Evolutionary conservation across 164 flowering plant genomes (phyloP), one percentile per base, ranked within the genome.

Genomic region (Dillenia turbinata): DNA sequence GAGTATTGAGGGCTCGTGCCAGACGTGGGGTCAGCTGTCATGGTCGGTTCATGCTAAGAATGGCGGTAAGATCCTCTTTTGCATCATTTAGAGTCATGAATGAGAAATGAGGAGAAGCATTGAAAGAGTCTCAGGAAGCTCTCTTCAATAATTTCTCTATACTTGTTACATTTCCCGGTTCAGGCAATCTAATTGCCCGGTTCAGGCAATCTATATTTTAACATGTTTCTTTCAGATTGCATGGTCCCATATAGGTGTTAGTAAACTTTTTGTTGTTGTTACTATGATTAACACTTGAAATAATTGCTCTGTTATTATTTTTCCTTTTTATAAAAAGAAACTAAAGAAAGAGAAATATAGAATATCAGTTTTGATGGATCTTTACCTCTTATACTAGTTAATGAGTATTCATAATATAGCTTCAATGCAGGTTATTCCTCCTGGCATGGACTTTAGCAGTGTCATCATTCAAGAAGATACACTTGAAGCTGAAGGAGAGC

Each of bases 381-480:
- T 33, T 19, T 33, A 33, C 40, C 40, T 33, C 7, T 33, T 33
- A 33, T 33, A 33, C 40, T 33, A 33, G 17, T 16, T 33, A 13
- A 24, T 12, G 7, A 47, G 15, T 45, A 10, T 5, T 6, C 49
- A 49, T 7, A 2, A 45, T 1, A 51, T 40, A 0, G 40, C 40
- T 33, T 33, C 7, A 33, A 33, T 66, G 10, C 82, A 92, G 98
- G 98, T 93, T 17, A 93, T 93, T 71, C 90, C 98, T 71, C 98
- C 98, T 58, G 98, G 98, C 9, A 93, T 93, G 98, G 98, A 93
- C 69, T 93, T 93, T 75, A 85, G 92, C 78, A 87, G 63, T 64
- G 93, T 93, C 49, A 82, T 71, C 16, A 79, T 66, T 65, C 94
- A 85, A 65, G 97, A 88, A 68, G 94, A 88, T 44, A 49, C 76